These are phyloP conservation scores for Trichoderma atrobrunneum DNA, from an alignment of 2,329 filamentous ascomycete species.

Conservation along the genomic window DNA sequence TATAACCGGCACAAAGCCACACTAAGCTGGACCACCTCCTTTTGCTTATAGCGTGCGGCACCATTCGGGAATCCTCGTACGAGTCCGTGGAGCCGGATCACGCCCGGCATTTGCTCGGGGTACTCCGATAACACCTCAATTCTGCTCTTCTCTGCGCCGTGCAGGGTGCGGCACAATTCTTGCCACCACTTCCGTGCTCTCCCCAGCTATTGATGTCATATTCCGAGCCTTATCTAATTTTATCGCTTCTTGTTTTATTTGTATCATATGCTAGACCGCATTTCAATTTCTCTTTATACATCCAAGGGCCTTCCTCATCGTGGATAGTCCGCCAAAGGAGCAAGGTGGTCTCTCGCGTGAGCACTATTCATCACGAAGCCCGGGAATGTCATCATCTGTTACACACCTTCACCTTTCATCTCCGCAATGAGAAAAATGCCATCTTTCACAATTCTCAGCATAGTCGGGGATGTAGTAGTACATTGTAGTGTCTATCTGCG, in stretches of 20 bases:
- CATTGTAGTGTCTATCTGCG: constrained; percentile 17
- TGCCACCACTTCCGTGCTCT: neutral
- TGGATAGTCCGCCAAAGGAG: neutral
- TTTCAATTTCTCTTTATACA: neutral
- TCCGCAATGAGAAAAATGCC: neutral
- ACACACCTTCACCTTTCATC: neutral
- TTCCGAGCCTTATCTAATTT: neutral
- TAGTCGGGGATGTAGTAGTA: constrained; percentile 9
- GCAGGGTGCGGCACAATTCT: neutral
- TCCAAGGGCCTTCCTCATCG: neutral
- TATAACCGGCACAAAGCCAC: neutral
- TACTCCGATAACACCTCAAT: neutral
- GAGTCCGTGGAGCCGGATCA: neutral
- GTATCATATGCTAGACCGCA: neutral
- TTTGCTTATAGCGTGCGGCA: neutral
- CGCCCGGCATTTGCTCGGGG: constrained; percentile 2
- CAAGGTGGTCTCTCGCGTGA: neutral
- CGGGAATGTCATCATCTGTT: neutral
- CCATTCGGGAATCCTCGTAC: neutral
- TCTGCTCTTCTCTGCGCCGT: neutral
- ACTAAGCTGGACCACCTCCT: neutral
- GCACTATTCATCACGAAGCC: neutral
- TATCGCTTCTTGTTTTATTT: neutral
- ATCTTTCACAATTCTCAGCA: neutral
- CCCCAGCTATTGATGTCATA: neutral